Conservation (phyloP, 2,329 filamentous ascomycete species). For the Tricladium varicosporioides region DNA sequence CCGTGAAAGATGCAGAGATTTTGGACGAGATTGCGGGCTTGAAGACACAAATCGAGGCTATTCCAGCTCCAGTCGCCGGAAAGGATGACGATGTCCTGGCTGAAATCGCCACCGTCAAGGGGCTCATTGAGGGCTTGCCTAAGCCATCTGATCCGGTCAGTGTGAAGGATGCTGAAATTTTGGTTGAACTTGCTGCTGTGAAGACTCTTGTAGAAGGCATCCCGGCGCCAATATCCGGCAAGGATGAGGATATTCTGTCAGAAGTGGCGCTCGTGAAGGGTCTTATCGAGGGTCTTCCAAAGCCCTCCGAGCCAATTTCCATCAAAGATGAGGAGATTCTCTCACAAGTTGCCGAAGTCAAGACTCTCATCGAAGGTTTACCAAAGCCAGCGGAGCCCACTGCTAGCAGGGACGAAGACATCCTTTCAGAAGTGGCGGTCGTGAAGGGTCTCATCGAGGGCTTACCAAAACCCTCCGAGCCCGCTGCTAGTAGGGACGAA, state of each 20-base stretch:
- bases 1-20: conserved; percentile 5
- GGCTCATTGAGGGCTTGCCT: conserved; percentile 3
- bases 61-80: conserved; percentile 11
- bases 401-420: conserved; percentile 7
- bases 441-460: conserved; percentile 4
- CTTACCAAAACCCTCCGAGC: neutral
- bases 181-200: conserved; percentile 5
- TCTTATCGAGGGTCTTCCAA: neutral
- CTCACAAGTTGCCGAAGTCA: neutral
- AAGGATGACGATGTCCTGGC: conserved; percentile 12
- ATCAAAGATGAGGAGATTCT: conserved; percentile 5
- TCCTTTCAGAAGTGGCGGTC: conserved; percentile 7
- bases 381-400: neutral
- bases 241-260: conserved; percentile 5
- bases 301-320: neutral
- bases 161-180: conserved; percentile 7
- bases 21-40: conserved; percentile 7
- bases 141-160: neutral
- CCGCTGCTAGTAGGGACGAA: conserved; percentile 3
- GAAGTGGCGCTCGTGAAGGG: conserved; percentile 1
- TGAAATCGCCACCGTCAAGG: conserved; percentile 8
- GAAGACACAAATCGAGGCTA: conserved; percentile 15
- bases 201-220: conserved; percentile 1
- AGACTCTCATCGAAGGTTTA: neutral
- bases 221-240: neutral